These are phyloP conservation scores for Casuarina equisetifolia DNA, from an alignment of 306 rosid genomes.

Conservation along the genomic window DNA sequence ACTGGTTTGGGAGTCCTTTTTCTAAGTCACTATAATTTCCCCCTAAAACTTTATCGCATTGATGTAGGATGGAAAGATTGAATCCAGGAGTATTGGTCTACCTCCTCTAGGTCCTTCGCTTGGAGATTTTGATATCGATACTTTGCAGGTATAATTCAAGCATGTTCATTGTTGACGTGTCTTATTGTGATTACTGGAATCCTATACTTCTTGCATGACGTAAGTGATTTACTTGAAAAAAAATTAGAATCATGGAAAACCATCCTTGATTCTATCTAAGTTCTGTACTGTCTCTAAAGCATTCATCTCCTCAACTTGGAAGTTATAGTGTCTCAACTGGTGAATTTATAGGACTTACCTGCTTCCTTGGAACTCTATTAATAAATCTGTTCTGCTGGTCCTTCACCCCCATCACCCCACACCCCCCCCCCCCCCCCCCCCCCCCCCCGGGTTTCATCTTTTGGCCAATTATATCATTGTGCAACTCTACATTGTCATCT, in stretches of 20 bases:
- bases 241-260: slow-evolving; percentile 6
- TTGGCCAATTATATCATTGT: background rate
- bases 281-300: background rate
- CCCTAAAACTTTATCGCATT: slow-evolving; percentile 29
- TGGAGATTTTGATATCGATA: slow-evolving; percentile 63
- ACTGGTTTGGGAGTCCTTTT: background rate
- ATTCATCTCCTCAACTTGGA: slow-evolving; percentile 7
- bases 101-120: slow-evolving; percentile 56
- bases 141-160: slow-evolving; percentile 72
- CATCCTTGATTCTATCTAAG: slow-evolving; percentile 4
- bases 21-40: background rate
- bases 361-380: background rate
- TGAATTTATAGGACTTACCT: background rate
- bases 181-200: slow-evolving; percentile 5
- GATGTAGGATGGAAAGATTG: slow-evolving; percentile 60
- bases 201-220: slow-evolving; percentile 18
- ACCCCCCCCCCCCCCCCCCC: no score
- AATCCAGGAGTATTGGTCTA: slow-evolving; percentile 46
- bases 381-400: background rate
- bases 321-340: background rate
- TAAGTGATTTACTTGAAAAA: background rate
- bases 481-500: background rate
- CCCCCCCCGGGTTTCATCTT: background rate
- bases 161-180: slow-evolving; percentile 3
- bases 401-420: no score